Conservation (phyloP, 257 asterid species). For the Knoxia roxburghii region DNA sequence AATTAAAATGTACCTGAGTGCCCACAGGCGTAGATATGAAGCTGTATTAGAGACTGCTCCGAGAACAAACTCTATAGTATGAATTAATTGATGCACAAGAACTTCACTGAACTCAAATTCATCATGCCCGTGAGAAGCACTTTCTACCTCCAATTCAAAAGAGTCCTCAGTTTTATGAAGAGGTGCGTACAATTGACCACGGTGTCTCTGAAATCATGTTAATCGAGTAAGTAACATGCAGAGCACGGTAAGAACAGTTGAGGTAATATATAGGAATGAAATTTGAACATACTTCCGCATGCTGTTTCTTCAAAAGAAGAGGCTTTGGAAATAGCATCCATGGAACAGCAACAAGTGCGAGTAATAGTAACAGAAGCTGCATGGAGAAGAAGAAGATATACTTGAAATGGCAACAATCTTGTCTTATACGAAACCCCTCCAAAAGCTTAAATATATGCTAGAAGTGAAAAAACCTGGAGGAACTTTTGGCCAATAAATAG, state of each 20-base stretch:
- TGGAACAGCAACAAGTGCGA: slow-evolving; percentile 62
- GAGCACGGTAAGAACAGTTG: too few relatives aligned
- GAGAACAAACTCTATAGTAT: slow-evolving; percentile 61
- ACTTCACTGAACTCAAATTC: slow-evolving; percentile 60
- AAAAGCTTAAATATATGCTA: not conserved
- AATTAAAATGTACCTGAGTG: slow-evolving; percentile 44
- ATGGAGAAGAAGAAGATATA: slow-evolving; percentile 5
- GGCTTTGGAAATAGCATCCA: slow-evolving; percentile 73
- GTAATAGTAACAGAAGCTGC: slow-evolving; percentile 43
- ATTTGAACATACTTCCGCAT: slow-evolving; percentile 40
- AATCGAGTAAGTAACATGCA: slow-evolving; percentile 10
- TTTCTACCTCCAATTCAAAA: slow-evolving; percentile 38
- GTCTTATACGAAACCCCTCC: slow-evolving; percentile 4
- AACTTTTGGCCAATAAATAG: slow-evolving; percentile 49
- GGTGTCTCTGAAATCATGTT: slow-evolving; percentile 43
- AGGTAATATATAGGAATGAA: not conserved
- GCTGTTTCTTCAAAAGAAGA: slow-evolving; percentile 49
- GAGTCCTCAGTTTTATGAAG: slow-evolving; percentile 36
- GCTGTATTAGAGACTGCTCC: slow-evolving; percentile 71
- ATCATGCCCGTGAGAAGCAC: slow-evolving; percentile 39
- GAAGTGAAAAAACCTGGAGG: slow-evolving; percentile 44
- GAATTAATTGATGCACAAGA: slow-evolving; percentile 62
- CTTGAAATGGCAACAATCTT: slow-evolving; percentile 7
- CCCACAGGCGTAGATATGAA: slow-evolving; percentile 68
- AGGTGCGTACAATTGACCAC: slow-evolving; percentile 41